Evolutionary conservation across 345 rosid species (phyloP).

Genomic region (Linum usitatissimum): DNA sequence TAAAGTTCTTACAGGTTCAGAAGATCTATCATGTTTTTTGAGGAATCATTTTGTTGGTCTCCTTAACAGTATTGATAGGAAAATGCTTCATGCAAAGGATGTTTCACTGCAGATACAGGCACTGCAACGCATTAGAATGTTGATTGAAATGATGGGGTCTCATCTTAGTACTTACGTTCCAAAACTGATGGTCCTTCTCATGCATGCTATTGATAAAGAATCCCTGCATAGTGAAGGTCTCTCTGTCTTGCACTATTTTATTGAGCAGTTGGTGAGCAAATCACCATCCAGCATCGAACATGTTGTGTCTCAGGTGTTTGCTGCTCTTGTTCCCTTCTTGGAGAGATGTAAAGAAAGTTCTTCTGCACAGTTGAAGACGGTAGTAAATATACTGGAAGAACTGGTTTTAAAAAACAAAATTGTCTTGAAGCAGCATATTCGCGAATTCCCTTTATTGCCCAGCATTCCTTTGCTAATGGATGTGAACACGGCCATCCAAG

Average conservation of each 20-base stretch:
- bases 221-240: slow-evolving; percentile 83
- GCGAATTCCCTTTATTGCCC: slow-evolving; percentile 86
- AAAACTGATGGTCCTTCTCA: slow-evolving; percentile 87
- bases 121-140: slow-evolving; percentile 72
- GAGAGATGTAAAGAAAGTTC: slow-evolving; percentile 61
- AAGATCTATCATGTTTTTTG: slow-evolving; percentile 76
- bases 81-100: slow-evolving; percentile 78
- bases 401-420: slow-evolving; percentile 72
- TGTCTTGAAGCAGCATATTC: slow-evolving; percentile 74
- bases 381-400: slow-evolving; percentile 74
- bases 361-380: slow-evolving; percentile 42
- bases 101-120: slow-evolving; percentile 75
- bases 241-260: slow-evolving; percentile 68
- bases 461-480: slow-evolving; percentile 59
- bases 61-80: slow-evolving; percentile 84
- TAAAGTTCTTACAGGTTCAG: slow-evolving; percentile 57
- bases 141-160: slow-evolving; percentile 88
- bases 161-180: slow-evolving; percentile 83
- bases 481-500: slow-evolving; percentile 82
- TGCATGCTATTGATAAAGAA: slow-evolving; percentile 83
- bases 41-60: slow-evolving; percentile 97
- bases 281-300: slow-evolving; percentile 82
- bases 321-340: slow-evolving; percentile 85
- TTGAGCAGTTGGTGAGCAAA: slow-evolving; percentile 56
- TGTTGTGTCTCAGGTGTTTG: slow-evolving; percentile 86